Evolutionary conservation across 352 stramenopile genomes (phyloP).

Genomic region (Pythium aquatile): DNA sequence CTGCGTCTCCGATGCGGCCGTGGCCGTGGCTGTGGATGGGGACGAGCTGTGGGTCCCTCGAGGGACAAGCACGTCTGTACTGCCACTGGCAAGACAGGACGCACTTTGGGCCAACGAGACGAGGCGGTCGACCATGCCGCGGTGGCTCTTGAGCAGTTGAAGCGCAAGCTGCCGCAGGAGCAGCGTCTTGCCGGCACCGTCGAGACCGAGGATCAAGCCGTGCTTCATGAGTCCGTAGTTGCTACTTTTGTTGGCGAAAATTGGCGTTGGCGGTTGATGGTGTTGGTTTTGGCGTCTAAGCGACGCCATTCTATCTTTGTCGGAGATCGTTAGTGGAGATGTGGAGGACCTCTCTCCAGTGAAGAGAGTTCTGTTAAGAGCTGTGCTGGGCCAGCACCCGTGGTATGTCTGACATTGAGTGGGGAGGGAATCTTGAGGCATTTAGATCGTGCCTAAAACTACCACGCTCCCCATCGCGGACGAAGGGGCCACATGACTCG

Average conservation of each 20-base stretch:
- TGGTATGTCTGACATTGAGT: not conserved
- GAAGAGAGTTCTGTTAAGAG: too few relatives aligned
- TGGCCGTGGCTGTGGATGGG: slow-evolving; percentile 1
- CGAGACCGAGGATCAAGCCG: slow-evolving; percentile 58
- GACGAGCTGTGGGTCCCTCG: slow-evolving; percentile 5
- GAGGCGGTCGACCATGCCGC: slow-evolving; percentile 41
- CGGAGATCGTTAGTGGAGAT: not conserved
- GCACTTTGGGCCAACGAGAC: slow-evolving; percentile 26
- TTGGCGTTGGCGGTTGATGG: not conserved
- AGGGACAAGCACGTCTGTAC: not conserved
- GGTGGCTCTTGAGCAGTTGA: slow-evolving; percentile 42
- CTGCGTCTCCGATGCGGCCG: not conserved
- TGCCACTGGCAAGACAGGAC: slow-evolving; percentile 7
- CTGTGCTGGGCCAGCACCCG: too few relatives aligned
- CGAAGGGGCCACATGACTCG: not conserved
- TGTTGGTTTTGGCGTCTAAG: not conserved
- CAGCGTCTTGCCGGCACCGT: slow-evolving; percentile 71
- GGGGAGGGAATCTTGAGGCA: not conserved
- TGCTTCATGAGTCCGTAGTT: slow-evolving; percentile 38
- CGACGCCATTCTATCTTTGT: not conserved
- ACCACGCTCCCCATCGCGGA: not conserved
- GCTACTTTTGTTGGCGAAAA: not conserved
- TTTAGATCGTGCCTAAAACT: not conserved
- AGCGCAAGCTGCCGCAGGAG: slow-evolving; percentile 57
- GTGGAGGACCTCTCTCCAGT: too few relatives aligned